Base-by-base conservation (phyloP, 176 grass and related monocot genomes). In the Rhynchospora pubera region DNA sequence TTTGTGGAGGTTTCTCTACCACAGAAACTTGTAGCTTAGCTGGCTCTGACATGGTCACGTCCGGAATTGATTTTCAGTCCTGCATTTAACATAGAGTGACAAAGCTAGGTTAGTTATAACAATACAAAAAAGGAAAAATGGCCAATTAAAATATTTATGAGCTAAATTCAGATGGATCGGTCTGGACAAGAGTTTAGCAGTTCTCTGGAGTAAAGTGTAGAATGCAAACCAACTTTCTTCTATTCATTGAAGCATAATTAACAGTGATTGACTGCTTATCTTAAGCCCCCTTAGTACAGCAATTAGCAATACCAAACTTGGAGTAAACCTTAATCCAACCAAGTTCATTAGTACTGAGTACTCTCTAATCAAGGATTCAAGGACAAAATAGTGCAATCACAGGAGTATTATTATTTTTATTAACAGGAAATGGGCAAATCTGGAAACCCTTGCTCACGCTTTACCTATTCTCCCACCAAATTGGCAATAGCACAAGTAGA, bases 281-380 rank as follows among this genome's bases (percentile, higher is more conserved):
- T 1, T 1, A 53, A 76, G 46, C 55, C 12, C 6, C 19, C 48
- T 16, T 45, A 56, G 24, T 6, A 55, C 72, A 77, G 24, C 72
- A n/a, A n/a, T n/a, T n/a, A n/a, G n/a, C n/a, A 30, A 22, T 77
- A 9, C 22, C 72, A 23, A 77, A 56, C 12, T 55, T 76, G 23
- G 50, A 77, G 24, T 51, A 76, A 53, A 53, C 66, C 66, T 45
- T 43, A 45, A 45, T 69, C 39, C 66, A n/a, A 45, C 21, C 47
- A 76, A 45, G 22, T 51, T 21, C 70, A 55, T 6, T 4, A 55
- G 16, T 55, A 39, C 4, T 39, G 1, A 39, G 34, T 15, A 10
- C 72, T 77, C 72, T 77, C 72, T 55, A 77, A 55, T 53, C 26
- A 81, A 47, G n/a, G n/a, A n/a, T n/a, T n/a, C n/a, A n/a, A n/a